Base-by-base conservation (phyloP, 139 green algal species). In the Microglena sp. region DNA sequence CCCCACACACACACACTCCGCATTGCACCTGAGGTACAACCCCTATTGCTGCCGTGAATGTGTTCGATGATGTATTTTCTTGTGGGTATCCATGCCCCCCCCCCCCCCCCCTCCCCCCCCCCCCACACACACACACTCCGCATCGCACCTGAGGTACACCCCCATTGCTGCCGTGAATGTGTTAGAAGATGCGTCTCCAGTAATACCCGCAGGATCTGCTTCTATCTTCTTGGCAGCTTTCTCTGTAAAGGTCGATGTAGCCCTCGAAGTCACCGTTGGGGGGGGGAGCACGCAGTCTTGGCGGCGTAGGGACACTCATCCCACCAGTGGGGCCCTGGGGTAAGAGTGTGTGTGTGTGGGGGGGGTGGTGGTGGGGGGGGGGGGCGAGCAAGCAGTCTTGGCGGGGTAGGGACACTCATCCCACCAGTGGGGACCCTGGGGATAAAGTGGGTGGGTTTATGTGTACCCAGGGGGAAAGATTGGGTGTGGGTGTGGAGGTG, bases 341-440 rank as follows among this genome's bases (percentile, higher is more conserved):
- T n/a, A n/a, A n/a, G n/a, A n/a, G n/a, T n/a, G n/a, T n/a, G n/a
- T n/a, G n/a, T n/a, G n/a, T n/a, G n/a, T n/a, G n/a, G n/a, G n/a
- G n/a, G n/a, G n/a, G n/a, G n/a, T n/a, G 40, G 11, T 50, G 40
- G 15, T 24, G 15, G 40, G 15, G 40, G 40, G 15, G 11, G 15
- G 11, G 11, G 15, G 11, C 11, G 11, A 24, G 40, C 40, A 50
- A 50, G 40, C 40, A 11, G 11, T 15, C 40, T 50, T 50, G 11
- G 40, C 15, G 11, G 11, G 15, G 40, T 15, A 79, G 2, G 62
- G 54, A 55, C 75, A 85, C 63, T 85, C 78, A 69, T 85, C 78
- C 75, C 75, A 85, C 55, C 79, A 85, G 65, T 85, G 78, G 4
- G 78, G 74, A 0, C 78, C 78, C 78, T 84, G 69, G 4, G 56